Conservation (phyloP, 306 rosid species). For the Quercus rubra region DNA sequence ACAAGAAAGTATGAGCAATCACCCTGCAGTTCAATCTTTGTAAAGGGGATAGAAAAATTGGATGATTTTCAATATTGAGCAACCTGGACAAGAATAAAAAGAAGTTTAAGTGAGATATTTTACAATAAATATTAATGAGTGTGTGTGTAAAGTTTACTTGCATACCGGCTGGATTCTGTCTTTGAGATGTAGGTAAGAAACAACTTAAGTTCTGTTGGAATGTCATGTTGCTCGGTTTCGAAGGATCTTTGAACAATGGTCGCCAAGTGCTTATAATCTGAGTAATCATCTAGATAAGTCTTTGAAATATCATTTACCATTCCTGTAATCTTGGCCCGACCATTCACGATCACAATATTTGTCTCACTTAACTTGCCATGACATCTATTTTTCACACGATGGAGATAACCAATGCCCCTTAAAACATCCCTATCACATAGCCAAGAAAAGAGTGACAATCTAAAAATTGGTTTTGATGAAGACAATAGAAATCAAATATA, state of each 20-base stretch:
- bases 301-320: neutral
- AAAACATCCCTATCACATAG: neutral
- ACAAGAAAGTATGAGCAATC: neutral
- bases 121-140: neutral
- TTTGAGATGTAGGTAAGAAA: neutral
- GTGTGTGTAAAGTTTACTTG: neutral
- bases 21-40: neutral
- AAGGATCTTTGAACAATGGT: neutral
- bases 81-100: neutral
- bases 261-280: neutral
- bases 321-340: neutral
- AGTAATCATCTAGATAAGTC: neutral
- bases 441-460: neutral
- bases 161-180: neutral
- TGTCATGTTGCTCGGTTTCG: neutral
- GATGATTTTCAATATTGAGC: neutral
- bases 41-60: neutral
- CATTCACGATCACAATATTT: slow-evolving; percentile 1
- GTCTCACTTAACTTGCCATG: neutral
- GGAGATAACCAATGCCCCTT: slow-evolving; percentile 1
- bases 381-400: neutral
- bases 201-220: slow-evolving; percentile 2
- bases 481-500: neutral
- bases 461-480: neutral
- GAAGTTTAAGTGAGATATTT: neutral